These are phyloP conservation scores for Teratosphaeria nubilosa DNA, from an alignment of 2,329 filamentous ascomycete genomes.

Conservation along the genomic window DNA sequence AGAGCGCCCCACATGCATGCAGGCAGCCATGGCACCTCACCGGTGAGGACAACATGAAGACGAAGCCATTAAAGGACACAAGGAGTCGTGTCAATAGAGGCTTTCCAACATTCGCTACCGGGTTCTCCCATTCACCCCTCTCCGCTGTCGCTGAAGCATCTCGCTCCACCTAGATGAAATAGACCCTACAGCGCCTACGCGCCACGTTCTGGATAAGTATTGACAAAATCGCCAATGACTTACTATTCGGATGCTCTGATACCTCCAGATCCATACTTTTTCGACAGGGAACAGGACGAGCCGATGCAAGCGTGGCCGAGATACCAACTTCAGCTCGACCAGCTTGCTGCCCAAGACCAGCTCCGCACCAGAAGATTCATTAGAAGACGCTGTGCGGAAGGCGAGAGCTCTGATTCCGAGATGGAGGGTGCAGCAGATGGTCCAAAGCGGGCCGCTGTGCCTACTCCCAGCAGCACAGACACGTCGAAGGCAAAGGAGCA, in stretches of 20 bases:
- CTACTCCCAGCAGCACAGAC: not conserved
- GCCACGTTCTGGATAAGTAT: not conserved
- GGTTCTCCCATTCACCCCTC: not conserved
- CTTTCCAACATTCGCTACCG: not conserved
- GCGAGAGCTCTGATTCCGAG: not conserved
- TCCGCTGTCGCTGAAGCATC: not conserved
- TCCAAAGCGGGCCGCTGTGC: not conserved
- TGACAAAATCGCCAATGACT: not conserved
- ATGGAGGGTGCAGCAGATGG: not conserved
- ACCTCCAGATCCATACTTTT: not conserved
- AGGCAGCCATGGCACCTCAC: not conserved
- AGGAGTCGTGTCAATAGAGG: not conserved
- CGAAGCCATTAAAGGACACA: not conserved
- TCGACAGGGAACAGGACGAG: not conserved
- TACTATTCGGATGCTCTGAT: not conserved
- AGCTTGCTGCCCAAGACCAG: not conserved
- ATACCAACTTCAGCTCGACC: not conserved
- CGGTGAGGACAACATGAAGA: not conserved
- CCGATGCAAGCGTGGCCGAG: not conserved
- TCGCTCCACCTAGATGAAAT: not conserved
- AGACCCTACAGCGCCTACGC: not conserved
- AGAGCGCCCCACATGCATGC: not conserved
- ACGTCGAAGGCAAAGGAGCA: not conserved
- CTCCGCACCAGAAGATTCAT: not conserved
- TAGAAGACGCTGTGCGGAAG: not conserved